A percentile compares a stretch with the other conserved stretches of the same genome.
phyloP scores from a whole-genome alignment of 2,329 filamentous ascomycete species.

The Metarhizium sp. region DNA sequence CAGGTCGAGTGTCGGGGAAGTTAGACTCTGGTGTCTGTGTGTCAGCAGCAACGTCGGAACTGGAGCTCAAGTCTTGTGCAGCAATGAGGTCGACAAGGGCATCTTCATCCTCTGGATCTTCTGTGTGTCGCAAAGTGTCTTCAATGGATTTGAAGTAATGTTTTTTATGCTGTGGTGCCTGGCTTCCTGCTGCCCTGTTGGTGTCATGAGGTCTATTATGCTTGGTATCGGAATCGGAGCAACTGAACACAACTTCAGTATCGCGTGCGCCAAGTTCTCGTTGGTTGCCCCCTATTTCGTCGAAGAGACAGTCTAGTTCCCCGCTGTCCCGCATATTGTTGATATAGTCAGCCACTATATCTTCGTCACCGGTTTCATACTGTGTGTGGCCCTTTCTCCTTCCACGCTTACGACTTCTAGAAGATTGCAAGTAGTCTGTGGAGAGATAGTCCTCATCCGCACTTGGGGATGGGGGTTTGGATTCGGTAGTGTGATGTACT shows the following conservation, averaged over 20 bases:
- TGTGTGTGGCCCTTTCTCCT: neutral
- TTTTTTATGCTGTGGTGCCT: neutral
- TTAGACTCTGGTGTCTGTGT: neutral
- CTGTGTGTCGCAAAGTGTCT: neutral
- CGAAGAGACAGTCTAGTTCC: constrained; percentile 50
- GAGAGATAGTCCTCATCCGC: neutral
- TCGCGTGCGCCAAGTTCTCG: constrained; percentile 20
- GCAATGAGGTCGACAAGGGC: constrained; percentile 16
- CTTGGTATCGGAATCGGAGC: neutral
- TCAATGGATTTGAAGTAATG: neutral
- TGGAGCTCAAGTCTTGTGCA: constrained; percentile 9
- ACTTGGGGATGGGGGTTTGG: neutral
- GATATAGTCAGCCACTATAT: constrained; percentile 61
- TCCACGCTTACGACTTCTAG: neutral
- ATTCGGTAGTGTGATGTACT: neutral
- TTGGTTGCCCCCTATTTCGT: constrained; percentile 46
- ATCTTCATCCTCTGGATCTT: constrained; percentile 13
- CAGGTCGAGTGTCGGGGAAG: neutral
- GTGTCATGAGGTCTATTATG: neutral
- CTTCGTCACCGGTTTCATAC: constrained; percentile 29
- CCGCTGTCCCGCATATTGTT: constrained; percentile 49
- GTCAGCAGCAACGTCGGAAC: neutral
- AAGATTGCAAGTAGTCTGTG: neutral
- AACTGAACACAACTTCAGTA: constrained; percentile 6
- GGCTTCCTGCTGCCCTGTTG: neutral